Evolutionary conservation across 306 rosid genomes (phyloP), one percentile per base, ranked within the genome.

Genomic region (Morella rubra): DNA sequence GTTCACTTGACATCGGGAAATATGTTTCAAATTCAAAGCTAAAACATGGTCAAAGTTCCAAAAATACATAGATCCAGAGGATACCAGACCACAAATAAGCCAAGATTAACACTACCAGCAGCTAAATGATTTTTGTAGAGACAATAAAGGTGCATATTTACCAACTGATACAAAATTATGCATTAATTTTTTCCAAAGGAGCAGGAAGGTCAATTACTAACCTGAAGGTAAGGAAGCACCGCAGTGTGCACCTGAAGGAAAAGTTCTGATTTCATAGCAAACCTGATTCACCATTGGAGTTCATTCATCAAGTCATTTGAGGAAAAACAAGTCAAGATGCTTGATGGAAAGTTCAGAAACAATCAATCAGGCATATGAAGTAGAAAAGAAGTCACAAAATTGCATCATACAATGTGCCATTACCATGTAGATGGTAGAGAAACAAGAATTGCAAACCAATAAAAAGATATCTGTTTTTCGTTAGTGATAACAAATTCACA

Each of bases 151-250:
- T 12, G 27, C 51, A 52, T 61, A 61, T 62, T 62, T 62, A 61
- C 49, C 49, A 44, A 77, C 10, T 24, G 42, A 47, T 47, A 52
- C 52, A 19, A 14, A 1, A 46, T 37, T 58, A 68, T 7, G 71
- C 61, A 27, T 55, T 24, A 45, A 53, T 1, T 27, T 56, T 24
- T 59, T 45, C 42, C 59, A 46, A 77, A 6, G 45, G 6, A 72
- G 22, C 12, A 64, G 76, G 54, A 41, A 65, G 60, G 42, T 51
- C 51, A 40, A 75, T 56, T 74, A 85, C 80, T 72, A 16, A 86
- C 97, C 98, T 95, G 97, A 82, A 95, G 89, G 85, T 84, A 85
- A 58, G 98, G 98, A 81, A 70, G 76, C 60, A 90, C 83, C 24
- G 37, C 59, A 67, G 81, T 72, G 79, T 84, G 90, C 66, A 89